Base-by-base conservation (phyloP, 2,329 filamentous ascomycete genomes). In the Phyllosticta capitalensis region DNA sequence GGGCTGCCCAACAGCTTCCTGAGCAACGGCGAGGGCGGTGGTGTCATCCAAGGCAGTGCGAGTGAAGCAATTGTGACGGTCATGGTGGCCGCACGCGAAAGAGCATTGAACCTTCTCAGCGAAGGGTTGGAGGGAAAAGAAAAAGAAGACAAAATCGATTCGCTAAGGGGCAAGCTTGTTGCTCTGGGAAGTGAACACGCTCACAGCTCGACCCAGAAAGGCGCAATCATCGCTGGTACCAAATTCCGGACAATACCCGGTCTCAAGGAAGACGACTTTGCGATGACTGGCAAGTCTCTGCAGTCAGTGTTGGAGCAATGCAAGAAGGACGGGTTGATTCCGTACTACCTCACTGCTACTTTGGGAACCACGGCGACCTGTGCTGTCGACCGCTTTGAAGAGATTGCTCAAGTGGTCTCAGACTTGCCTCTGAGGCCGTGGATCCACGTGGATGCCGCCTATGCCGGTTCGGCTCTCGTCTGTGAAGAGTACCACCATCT, bases 391-490 rank as follows among this genome's bases (percentile, higher is more conserved):
- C 86, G 91, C 68, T 88, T 96, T 66, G 79, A 75, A 1, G 84
- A 84, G 63, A 86, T 95, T 67, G 83, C 81, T 17, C 75, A 77
- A 5, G 76, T 85, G 1, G 68, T 81, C 2, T 68, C 71, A 60
- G 78, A 79, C 3, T 82, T 80, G 68, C 81, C 81, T 9, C 38
- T 45, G 38, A 74, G 81, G 61, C 77, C 96, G 57, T 96, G 92
- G 92, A 87, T 96, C 20, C 92, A 97, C 74, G 83, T 96, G 58
- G 92, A 97, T 74, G 92, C 90, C 10, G 92, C 92, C 0, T 96
- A 95, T 73, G 92, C 92, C 0, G 92, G 92, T 1, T 85, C 90
- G 0, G 89, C 92, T 0, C 83, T 97, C 3, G 77, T 96, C 3
- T 86, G 88, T 21, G 87, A 90, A 2, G 90, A 95, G 72, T 88